Evolutionary conservation across 2,329 filamentous ascomycete species (phyloP).

Genomic region (Alternaria angustiovoidea): DNA sequence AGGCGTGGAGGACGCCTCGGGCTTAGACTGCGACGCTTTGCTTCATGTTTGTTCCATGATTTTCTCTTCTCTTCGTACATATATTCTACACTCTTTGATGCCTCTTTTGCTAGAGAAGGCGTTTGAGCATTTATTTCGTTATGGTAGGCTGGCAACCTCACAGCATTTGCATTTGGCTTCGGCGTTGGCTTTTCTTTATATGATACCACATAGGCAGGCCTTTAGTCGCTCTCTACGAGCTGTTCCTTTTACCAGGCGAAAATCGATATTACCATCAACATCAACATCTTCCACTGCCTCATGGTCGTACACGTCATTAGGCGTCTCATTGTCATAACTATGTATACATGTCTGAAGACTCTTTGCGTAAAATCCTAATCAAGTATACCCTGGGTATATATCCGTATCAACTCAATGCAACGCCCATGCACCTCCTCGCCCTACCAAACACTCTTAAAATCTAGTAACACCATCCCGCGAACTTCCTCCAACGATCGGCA

Average conservation of each 20-base stretch:
- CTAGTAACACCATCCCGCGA: not conserved
- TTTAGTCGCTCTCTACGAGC: slow-evolving; percentile 3
- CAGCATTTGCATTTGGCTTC: not conserved
- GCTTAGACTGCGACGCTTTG: not conserved
- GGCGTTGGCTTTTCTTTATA: slow-evolving; percentile 9
- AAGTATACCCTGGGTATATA: not conserved
- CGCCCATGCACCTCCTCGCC: not conserved
- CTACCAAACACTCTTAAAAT: not conserved
- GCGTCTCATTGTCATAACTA: not conserved
- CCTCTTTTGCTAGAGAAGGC: slow-evolving; percentile 15
- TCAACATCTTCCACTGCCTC: not conserved
- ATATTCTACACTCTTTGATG: not conserved
- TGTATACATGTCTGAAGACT: not conserved
- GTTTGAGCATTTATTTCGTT: slow-evolving; percentile 6
- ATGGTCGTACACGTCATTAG: not conserved
- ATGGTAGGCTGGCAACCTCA: not conserved
- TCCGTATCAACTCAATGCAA: not conserved
- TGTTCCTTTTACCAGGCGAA: not conserved
- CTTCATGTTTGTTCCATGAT: not conserved
- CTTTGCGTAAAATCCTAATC: not conserved
- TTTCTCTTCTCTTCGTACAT: not conserved
- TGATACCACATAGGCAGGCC: slow-evolving; percentile 23
- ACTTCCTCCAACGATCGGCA: not conserved
- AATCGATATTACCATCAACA: not conserved
- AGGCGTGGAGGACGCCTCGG: slow-evolving; percentile 33